Evolutionary conservation across 163 green algal genomes (phyloP), one percentile per base, ranked within the genome.

Genomic region (Chlamydomonas reinhardtii): DNA sequence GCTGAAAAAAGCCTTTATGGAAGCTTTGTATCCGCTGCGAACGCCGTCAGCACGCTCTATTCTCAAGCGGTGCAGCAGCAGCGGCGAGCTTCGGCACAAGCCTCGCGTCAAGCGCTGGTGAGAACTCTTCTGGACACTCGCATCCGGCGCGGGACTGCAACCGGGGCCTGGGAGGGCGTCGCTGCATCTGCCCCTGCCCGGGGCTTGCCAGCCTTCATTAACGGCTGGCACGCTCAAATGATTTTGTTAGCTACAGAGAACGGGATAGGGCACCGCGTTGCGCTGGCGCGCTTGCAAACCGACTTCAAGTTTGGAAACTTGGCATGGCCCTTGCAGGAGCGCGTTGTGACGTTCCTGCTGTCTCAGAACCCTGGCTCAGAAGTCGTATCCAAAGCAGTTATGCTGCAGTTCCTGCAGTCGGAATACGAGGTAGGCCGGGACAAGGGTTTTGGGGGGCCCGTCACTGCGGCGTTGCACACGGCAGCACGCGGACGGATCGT

Each of bases 351-450:
- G 16, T 93, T 91, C 39, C 56, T 94, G 34, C 37, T 94, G 27
- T 65, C 84, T 9, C 86, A 93, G 64, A 84, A 90, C 68, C 77
- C 48, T 12, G 74, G 75, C 37, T 71, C 54, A 14, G 92, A 94
- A 32, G 35, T 73, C 39, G 64, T 94, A 0, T 86, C 89, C 24
- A 94, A 94, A 62, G 75, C 89, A 20, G 85, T 87, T 22, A 69
- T 94, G 54, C 29, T 94, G 14, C 82, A 92, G 35, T 94, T 92
- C 65, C 73, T 94, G 64, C 92, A 94, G 56, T 89, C 93, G 27
- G 92, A 94, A 70, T 94, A 94, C 34, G 92, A 94, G 92, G 91
- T 94, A 66, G 43, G 88, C 6, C n/a, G 54, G 25, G 20, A 65
- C 59, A 65, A 65, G 59, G 59, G 59, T 65, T 65, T 65, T 14